Conservation (phyloP, 495 filamentous ascomycete species). For the Annulohypoxylon bovei region DNA sequence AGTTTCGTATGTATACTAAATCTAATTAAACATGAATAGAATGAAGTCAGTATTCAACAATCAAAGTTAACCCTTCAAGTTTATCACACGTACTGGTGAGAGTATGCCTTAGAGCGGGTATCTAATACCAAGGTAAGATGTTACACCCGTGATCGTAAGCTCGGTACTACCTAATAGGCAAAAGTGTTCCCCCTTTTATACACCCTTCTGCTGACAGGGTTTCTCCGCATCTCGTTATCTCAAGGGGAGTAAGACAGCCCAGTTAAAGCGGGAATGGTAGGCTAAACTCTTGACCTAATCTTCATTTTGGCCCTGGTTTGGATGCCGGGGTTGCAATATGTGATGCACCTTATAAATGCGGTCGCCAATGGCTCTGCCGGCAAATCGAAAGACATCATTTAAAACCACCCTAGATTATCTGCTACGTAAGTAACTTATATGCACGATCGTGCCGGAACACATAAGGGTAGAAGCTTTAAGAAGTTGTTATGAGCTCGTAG, state of each 20-base stretch:
- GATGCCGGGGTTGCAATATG: conserved; percentile 17
- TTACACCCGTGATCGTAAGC: conserved; percentile 20
- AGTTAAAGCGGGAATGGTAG: conserved; percentile 22
- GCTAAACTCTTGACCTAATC: conserved; percentile 11
- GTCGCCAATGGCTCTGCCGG: conserved; percentile 17
- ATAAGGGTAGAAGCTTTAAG: neutral
- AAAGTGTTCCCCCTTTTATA: conserved; percentile 14
- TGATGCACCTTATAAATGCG: conserved; percentile 11
- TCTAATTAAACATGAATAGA: neutral
- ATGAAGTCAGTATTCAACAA: neutral
- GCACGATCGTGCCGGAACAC: neutral
- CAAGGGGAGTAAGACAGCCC: conserved; percentile 9
- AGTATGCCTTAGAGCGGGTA: neutral
- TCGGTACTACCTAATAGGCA: conserved; percentile 22
- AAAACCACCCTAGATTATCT: neutral
- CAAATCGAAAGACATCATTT: conserved; percentile 20
- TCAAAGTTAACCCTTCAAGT: neutral
- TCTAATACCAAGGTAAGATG: neutral
- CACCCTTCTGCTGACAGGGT: conserved; percentile 19
- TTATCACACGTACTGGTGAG: neutral
- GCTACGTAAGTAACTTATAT: neutral
- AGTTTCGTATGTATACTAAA: too few species aligned
- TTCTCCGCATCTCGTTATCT: conserved; percentile 31
- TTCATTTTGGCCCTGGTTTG: neutral
- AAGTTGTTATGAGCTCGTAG: neutral